Conservation (phyloP, 2,329 filamentous ascomycete species). For the Colletotrichum graminicola region DNA sequence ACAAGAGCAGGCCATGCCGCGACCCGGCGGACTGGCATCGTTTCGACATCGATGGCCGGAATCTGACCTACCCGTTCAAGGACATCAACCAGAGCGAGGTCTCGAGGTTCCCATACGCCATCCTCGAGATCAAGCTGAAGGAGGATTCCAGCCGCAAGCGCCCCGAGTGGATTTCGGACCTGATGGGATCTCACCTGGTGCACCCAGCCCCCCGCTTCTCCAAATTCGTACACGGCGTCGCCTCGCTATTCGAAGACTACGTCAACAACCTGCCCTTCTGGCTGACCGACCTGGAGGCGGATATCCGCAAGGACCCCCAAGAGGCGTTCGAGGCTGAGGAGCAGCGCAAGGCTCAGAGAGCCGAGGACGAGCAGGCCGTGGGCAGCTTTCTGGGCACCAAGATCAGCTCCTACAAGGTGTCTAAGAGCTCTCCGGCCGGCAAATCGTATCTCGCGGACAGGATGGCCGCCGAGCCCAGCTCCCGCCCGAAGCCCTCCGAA, state of each 20-base stretch:
- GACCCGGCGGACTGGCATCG: conserved; percentile 93
- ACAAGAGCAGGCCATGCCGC: conserved; percentile 86
- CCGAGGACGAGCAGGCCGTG: conserved; percentile 89
- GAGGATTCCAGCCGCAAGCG: conserved; percentile 75
- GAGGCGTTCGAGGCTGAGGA: conserved; percentile 93
- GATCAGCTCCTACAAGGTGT: conserved; percentile 67
- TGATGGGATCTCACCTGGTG: conserved; percentile 93
- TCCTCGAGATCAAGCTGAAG: conserved; percentile 92
- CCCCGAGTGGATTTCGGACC: conserved; percentile 88
- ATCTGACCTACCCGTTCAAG: conserved; percentile 88
- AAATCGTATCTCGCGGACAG: conserved; percentile 74
- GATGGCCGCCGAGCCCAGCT: conserved; percentile 61
- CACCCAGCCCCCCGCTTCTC: conserved; percentile 92
- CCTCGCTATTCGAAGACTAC: conserved; percentile 92
- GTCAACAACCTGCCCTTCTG: conserved; percentile 98
- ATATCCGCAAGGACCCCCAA: conserved; percentile 94
- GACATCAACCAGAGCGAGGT: conserved; percentile 92
- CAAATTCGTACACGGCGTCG: conserved; percentile 95
- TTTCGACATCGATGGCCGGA: conserved; percentile 84
- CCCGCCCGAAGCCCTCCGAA: conserved; percentile 45
- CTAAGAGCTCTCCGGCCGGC: conserved; percentile 74
- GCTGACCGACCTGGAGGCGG: conserved; percentile 90
- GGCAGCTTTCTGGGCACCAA: conserved; percentile 83
- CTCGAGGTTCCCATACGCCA: conserved; percentile 87
- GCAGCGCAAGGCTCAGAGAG: conserved; percentile 81